Evolutionary conservation across 106 monocot species (phyloP).

Genomic region (Hemerocallis citrina): DNA sequence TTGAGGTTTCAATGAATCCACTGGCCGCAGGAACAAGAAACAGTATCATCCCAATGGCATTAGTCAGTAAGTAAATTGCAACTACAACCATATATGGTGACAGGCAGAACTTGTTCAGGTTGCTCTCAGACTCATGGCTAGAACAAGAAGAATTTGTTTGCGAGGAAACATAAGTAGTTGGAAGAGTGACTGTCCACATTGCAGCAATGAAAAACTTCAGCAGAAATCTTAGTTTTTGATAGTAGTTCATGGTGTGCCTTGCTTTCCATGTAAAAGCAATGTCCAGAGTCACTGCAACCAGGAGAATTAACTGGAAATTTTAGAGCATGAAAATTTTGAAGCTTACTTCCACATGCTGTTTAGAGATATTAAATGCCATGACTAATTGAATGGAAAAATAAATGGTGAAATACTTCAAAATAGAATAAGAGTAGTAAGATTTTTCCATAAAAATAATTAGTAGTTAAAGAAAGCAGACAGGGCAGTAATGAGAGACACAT

Average conservation of each 20-base stretch:
- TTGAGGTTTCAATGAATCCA: conserved; percentile 58
- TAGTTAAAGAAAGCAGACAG: too few relatives aligned
- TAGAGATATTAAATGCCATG: too few relatives aligned
- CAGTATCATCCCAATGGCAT: conserved; percentile 39
- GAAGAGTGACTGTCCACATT: conserved; percentile 43
- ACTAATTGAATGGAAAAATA: too few relatives aligned
- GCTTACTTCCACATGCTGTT: neutral
- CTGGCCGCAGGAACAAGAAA: conserved; percentile 58
- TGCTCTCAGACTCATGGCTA: conserved; percentile 10
- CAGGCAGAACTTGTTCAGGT: conserved; percentile 32
- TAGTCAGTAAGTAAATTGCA: conserved; percentile 37
- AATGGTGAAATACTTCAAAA: too few relatives aligned
- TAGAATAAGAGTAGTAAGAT: too few relatives aligned
- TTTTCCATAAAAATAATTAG: too few relatives aligned
- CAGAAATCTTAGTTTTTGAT: conserved; percentile 38
- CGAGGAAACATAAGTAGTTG: conserved; percentile 46
- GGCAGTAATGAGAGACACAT: too few relatives aligned
- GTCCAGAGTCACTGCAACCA: conserved; percentile 47
- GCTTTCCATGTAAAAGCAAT: conserved; percentile 61
- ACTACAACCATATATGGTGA: conserved; percentile 55
- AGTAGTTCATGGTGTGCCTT: conserved; percentile 41
- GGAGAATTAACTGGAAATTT: neutral
- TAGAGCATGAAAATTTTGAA: neutral
- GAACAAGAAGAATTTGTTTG: conserved; percentile 35
- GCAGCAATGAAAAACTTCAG: conserved; percentile 42